Evolutionary conservation across 148 eudicot genomes (phyloP).

Genomic region (Silene latifolia): DNA sequence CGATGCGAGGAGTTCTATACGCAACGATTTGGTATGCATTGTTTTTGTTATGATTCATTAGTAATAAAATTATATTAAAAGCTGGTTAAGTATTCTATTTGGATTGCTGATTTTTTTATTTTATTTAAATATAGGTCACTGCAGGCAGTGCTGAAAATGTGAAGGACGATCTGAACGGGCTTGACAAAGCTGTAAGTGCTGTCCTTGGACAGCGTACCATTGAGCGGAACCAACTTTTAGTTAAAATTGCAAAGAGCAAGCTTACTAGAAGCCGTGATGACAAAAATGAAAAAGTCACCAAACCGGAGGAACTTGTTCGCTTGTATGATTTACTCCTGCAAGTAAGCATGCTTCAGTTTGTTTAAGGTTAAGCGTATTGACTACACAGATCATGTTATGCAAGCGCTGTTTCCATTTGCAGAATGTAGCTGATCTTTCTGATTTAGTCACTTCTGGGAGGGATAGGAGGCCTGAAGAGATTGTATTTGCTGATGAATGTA

Average conservation of each 20-base stretch:
- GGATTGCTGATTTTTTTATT: not conserved
- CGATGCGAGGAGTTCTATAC: constrained; percentile 82
- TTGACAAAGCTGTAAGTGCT: constrained; percentile 91
- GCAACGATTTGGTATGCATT: constrained; percentile 74
- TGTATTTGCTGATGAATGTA: constrained; percentile 70
- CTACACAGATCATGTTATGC: constrained; percentile 13
- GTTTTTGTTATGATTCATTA: not conserved
- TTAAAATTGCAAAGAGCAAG: constrained; percentile 79
- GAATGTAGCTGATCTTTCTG: constrained; percentile 90
- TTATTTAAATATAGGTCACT: constrained; percentile 48
- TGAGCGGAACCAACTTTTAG: constrained; percentile 84
- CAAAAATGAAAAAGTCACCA: constrained; percentile 71
- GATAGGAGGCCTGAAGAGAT: constrained; percentile 80
- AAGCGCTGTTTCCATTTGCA: constrained; percentile 32
- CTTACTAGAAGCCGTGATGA: constrained; percentile 69
- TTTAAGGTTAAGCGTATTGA: not conserved
- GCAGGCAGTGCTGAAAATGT: constrained; percentile 80
- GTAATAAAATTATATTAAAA: not conserved
- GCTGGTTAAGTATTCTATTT: not conserved
- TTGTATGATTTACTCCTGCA: constrained; percentile 80
- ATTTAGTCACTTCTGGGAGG: constrained; percentile 90
- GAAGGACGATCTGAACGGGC: constrained; percentile 90
- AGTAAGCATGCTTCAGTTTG: constrained; percentile 36
- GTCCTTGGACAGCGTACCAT: constrained; percentile 79
- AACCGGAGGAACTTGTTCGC: constrained; percentile 96